Percentiles rank a stretch among this genome's conserved stretches.
Conservation (phyloP, 1,284 basidiomycete genomes). For the Apiotrichum sp. region DNA sequence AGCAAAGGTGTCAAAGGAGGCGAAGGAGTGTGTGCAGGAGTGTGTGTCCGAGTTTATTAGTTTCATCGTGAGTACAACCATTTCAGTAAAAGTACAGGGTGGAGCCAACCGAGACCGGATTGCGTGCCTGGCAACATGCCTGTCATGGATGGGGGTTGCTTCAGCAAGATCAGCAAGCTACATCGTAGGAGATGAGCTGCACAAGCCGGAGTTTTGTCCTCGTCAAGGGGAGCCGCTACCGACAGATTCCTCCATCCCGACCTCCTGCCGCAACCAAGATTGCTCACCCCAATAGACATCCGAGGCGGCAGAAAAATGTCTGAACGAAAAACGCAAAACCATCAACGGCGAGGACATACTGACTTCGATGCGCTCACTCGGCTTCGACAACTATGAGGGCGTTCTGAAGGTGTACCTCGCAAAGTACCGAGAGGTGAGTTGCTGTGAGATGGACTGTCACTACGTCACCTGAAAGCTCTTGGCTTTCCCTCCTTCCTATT, state of each 20-base stretch:
- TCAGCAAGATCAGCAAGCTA: too few relatives aligned
- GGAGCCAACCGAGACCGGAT: too few relatives aligned
- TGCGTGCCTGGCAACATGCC: too few relatives aligned
- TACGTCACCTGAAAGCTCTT: neutral
- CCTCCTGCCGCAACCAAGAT: too few relatives aligned
- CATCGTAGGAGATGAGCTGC: too few relatives aligned
- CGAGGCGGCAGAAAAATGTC: slow-evolving; percentile 77
- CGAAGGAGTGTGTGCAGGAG: slow-evolving; percentile 93
- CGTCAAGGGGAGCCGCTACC: too few relatives aligned
- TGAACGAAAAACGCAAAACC: slow-evolving; percentile 94
- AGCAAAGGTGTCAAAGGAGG: slow-evolving; percentile 95
- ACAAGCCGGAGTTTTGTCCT: too few relatives aligned
- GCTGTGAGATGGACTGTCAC: neutral
- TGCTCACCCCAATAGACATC: slow-evolving; percentile 28
- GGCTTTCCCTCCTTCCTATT: neutral
- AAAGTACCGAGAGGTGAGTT: slow-evolving; percentile 73
- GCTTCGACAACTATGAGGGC: slow-evolving; percentile 83
- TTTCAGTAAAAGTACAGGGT: too few relatives aligned
- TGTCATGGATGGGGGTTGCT: too few relatives aligned
- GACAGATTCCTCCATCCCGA: too few relatives aligned
- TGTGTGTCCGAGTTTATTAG: slow-evolving; percentile 94
- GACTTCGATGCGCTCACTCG: slow-evolving; percentile 85
- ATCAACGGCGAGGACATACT: slow-evolving; percentile 81
- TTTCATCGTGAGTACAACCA: slow-evolving; percentile 58
- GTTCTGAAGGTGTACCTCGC: slow-evolving; percentile 92